A percentile compares a stretch with the other conserved stretches of the same genome.
These are phyloP conservation scores for Shiraia sp. DNA, from an alignment of 2,329 filamentous ascomycete genomes.

Conservation along the genomic window DNA sequence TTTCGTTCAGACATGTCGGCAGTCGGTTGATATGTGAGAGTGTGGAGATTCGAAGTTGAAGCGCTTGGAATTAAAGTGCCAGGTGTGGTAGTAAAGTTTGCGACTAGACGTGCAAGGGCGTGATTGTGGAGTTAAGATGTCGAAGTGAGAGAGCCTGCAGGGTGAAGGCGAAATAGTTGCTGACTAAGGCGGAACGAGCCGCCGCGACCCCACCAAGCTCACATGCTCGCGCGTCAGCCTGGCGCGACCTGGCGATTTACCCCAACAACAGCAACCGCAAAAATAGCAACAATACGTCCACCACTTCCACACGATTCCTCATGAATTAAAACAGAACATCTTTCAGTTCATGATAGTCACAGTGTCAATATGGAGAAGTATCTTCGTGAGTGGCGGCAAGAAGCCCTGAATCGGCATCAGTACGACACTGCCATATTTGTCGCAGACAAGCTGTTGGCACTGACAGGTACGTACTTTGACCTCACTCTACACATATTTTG, in stretches of 20 bases:
- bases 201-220: slow-evolving; percentile 17
- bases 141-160: too few relatives aligned
- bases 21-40: slow-evolving; percentile 3
- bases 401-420: slow-evolving; percentile 93
- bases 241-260: slow-evolving; percentile 13
- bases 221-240: slow-evolving; percentile 22
- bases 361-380: slow-evolving; percentile 79
- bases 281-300: slow-evolving; percentile 2
- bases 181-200: slow-evolving; percentile 17
- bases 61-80: background rate
- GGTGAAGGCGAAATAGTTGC: too few relatives aligned
- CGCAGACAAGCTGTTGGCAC: slow-evolving; percentile 91
- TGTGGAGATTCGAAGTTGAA: background rate
- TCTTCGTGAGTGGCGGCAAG: slow-evolving; percentile 90
- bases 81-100: background rate
- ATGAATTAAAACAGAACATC: slow-evolving; percentile 2
- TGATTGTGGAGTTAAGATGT: background rate
- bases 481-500: too few relatives aligned
- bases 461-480: slow-evolving; percentile 70
- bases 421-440: slow-evolving; percentile 97
- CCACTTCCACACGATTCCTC: background rate
- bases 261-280: slow-evolving; percentile 5
- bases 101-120: background rate
- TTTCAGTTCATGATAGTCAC: slow-evolving; percentile 5
- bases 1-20: slow-evolving; percentile 81